Evolutionary conservation across 1,139 yeast genomes (phyloP).

Genomic region (Schizosaccharomyces versatilis): DNA sequence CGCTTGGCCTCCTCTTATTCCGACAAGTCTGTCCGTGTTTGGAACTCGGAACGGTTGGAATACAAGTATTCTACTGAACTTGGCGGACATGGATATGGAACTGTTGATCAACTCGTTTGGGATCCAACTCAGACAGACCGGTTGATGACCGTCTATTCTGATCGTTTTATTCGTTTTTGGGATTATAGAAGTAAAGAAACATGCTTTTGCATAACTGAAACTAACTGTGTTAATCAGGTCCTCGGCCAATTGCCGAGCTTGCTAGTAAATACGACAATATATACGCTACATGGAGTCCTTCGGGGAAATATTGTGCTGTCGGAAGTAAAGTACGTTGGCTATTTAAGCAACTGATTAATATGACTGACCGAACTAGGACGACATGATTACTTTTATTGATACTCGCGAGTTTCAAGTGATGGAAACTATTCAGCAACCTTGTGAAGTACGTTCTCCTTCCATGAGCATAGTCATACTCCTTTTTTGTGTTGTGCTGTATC

Average conservation of each 20-base stretch:
- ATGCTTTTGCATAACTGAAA: not conserved
- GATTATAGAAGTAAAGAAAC: constrained; percentile 9
- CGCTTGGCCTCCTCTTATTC: constrained; percentile 12
- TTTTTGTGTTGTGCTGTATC: not conserved
- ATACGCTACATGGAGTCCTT: constrained; percentile 7
- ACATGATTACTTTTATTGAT: constrained; percentile 8
- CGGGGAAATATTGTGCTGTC: constrained; percentile 5
- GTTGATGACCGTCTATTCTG: constrained; percentile 12
- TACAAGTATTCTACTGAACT: constrained; percentile 12
- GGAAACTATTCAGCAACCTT: constrained; percentile 5
- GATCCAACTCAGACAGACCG: constrained; percentile 13
- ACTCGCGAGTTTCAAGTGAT: constrained; percentile 5
- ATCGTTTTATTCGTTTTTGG: constrained; percentile 13
- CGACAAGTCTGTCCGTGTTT: constrained; percentile 11
- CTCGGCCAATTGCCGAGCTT: constrained; percentile 4
- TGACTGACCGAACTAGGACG: constrained; percentile 7
- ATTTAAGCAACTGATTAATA: not conserved
- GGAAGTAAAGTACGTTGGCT: not conserved
- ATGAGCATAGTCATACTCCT: not conserved
- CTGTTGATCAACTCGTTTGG: constrained; percentile 13
- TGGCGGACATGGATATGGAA: constrained; percentile 8
- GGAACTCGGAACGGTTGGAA: constrained; percentile 14
- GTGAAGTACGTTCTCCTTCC: not conserved
- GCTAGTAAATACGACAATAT: constrained; percentile 4
- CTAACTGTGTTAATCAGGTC: not conserved